phyloP scores from a whole-genome alignment of 2,329 filamentous ascomycete genomes.

The Penicillium italicum region DNA sequence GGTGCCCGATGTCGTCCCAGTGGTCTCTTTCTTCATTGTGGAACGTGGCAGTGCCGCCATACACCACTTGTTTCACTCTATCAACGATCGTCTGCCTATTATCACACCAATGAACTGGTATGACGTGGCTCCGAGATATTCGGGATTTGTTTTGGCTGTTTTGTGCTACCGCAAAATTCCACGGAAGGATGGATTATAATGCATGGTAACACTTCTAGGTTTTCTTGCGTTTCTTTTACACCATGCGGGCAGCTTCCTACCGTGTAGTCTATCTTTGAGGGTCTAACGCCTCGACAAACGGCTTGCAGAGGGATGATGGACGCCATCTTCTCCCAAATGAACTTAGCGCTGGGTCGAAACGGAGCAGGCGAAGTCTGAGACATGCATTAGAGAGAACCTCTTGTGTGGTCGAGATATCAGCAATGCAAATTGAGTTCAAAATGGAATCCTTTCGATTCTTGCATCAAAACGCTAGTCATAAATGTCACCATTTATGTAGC shows the following conservation, averaged over 20 bases:
- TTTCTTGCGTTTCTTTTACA: not conserved
- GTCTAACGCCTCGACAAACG: not conserved
- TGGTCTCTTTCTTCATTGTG: not conserved
- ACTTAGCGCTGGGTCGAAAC: not conserved
- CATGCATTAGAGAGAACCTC: not conserved
- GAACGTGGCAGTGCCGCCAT: slow-evolving; percentile 5
- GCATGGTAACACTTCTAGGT: not conserved
- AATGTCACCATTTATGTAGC: not conserved
- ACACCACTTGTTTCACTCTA: slow-evolving; percentile 8
- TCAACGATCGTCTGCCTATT: not conserved
- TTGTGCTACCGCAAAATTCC: not conserved
- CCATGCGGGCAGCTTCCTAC: not conserved
- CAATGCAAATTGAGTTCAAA: not conserved
- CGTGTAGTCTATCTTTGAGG: not conserved
- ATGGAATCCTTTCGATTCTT: not conserved
- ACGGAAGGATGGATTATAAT: not conserved
- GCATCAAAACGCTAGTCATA: not conserved
- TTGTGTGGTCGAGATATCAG: not conserved
- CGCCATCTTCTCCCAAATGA: not conserved
- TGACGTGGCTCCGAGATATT: not conserved
- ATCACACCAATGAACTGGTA: not conserved
- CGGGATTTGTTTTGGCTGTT: not conserved
- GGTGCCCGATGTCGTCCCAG: not conserved
- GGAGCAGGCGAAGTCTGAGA: not conserved
- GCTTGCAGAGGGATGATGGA: not conserved